These are phyloP conservation scores for Boletus mariae DNA, from an alignment of 1,284 basidiomycete genomes.

Conservation along the genomic window DNA sequence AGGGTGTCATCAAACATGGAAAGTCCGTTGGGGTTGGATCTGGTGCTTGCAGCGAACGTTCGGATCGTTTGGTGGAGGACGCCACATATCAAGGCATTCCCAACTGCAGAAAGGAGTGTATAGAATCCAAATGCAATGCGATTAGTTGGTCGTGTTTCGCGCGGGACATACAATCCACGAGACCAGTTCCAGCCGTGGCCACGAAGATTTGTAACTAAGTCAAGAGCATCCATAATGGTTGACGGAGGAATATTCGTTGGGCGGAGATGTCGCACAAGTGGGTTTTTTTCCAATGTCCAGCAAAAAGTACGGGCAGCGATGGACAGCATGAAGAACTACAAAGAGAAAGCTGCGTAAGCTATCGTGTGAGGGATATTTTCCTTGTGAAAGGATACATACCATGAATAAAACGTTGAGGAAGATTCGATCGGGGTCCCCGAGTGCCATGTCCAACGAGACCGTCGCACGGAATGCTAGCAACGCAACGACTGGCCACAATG, in stretches of 20 bases:
- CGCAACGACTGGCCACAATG: background rate
- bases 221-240: constrained; percentile 40
- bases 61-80: background rate
- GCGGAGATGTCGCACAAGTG: constrained; percentile 1
- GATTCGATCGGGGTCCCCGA: background rate
- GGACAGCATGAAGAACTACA: background rate
- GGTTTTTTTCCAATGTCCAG: background rate
- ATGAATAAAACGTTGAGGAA: background rate
- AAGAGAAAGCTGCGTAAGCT: background rate
- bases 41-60: background rate
- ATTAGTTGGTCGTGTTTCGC: constrained; percentile 38
- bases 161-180: constrained; percentile 38
- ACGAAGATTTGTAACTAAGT: constrained; percentile 46
- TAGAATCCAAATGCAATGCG: constrained; percentile 26
- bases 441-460: background rate
- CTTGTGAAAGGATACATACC: background rate
- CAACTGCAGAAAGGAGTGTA: background rate
- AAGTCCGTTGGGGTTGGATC: background rate
- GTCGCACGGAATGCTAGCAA: background rate
- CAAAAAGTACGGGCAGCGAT: background rate
- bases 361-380: background rate
- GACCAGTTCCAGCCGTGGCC: constrained; percentile 47
- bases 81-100: background rate
- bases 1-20: constrained; percentile 40
- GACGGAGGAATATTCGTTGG: constrained; percentile 7